Evolutionary conservation across 805 yeast genomes (phyloP).

Genomic region (Suhomyces canberraensis): DNA sequence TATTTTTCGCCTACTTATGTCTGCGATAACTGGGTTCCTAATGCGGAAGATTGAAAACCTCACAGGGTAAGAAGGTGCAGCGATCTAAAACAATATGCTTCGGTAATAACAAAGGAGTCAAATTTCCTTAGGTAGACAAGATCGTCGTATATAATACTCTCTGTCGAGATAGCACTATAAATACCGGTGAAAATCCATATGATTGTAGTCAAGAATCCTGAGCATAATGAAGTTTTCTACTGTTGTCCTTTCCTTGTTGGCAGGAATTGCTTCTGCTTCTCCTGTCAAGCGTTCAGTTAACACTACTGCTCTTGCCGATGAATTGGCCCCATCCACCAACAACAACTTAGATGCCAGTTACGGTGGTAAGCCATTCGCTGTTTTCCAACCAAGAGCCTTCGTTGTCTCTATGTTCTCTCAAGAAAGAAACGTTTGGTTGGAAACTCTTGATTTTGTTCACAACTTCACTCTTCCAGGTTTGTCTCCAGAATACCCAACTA

Average conservation of each 20-base stretch:
- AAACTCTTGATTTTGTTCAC: constrained; percentile 44
- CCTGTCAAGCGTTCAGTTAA: constrained; percentile 15
- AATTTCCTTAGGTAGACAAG: too few relatives aligned
- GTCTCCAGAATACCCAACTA: constrained; percentile 55
- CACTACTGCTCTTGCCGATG: constrained; percentile 9
- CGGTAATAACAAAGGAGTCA: too few relatives aligned
- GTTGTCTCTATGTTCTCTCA: constrained; percentile 53
- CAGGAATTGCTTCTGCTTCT: not conserved
- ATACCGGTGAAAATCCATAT: too few relatives aligned
- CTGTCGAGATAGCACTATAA: too few relatives aligned
- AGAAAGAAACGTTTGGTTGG: constrained; percentile 54
- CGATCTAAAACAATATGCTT: too few relatives aligned
- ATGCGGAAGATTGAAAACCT: too few relatives aligned
- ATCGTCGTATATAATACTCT: too few relatives aligned
- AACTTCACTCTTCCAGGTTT: constrained; percentile 65
- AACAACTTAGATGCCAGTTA: constrained; percentile 20
- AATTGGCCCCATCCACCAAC: constrained; percentile 4
- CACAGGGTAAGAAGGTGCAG: too few relatives aligned
- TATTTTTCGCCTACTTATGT: too few relatives aligned
- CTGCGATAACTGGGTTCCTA: too few relatives aligned
- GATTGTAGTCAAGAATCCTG: not conserved
- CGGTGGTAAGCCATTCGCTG: constrained; percentile 31
- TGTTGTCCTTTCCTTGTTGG: constrained; percentile 3
- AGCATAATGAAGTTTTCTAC: not conserved
- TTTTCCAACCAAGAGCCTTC: constrained; percentile 52